phyloP scores from a whole-genome alignment of 1,284 basidiomycete genomes.

The Exobasidium rhododendri region DNA sequence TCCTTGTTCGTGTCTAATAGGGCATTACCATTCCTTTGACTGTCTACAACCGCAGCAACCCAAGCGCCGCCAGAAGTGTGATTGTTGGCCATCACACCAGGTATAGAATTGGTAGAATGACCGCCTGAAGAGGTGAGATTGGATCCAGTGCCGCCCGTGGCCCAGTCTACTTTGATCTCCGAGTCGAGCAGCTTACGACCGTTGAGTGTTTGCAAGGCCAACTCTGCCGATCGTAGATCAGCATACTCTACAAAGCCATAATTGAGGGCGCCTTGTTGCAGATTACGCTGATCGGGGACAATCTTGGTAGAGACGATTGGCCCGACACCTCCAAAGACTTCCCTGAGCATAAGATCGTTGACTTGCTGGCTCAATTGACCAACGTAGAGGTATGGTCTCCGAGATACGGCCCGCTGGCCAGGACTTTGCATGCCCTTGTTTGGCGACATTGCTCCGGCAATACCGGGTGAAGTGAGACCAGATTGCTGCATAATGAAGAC shows the following conservation, averaged over 20 bases:
- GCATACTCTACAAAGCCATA: slow-evolving; percentile 94
- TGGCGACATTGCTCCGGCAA: not conserved
- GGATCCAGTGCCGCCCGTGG: slow-evolving; percentile 17
- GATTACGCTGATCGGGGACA: slow-evolving; percentile 87
- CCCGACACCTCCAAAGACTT: slow-evolving; percentile 7
- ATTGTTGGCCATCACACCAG: not conserved
- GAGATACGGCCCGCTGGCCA: not conserved
- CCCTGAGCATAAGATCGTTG: slow-evolving; percentile 6
- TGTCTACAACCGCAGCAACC: not conserved
- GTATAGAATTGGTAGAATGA: not conserved
- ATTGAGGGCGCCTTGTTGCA: slow-evolving; percentile 93
- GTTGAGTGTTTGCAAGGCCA: slow-evolving; percentile 90
- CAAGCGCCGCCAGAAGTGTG: not conserved
- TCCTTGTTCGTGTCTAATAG: not conserved
- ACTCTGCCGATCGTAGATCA: slow-evolving; percentile 95
- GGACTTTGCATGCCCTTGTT: not conserved
- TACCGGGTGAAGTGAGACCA: not conserved
- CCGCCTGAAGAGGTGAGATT: not conserved
- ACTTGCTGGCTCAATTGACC: slow-evolving; percentile 8
- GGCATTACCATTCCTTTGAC: not conserved
- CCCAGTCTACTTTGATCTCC: slow-evolving; percentile 54
- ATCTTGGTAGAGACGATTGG: slow-evolving; percentile 71
- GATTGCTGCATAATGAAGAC: not conserved
- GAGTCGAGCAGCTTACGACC: slow-evolving; percentile 97
- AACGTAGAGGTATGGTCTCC: slow-evolving; percentile 7